Evolutionary conservation across 805 yeast species (phyloP), one percentile per base, ranked within the genome.

Genomic region (Teunomyces stri): DNA sequence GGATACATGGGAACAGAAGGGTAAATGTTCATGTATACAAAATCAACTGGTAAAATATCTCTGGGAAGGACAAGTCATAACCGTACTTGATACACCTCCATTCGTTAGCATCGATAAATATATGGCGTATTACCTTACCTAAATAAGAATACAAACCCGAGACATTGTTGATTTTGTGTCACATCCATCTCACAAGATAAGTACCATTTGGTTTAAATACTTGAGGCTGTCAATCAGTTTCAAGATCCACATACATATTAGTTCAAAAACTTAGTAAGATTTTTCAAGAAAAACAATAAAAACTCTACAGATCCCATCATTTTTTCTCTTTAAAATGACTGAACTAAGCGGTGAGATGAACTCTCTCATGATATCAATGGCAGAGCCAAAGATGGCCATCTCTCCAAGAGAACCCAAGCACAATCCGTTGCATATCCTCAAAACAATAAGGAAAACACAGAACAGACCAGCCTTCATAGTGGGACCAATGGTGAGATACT

Each of bases 401-500:
- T 30, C 50, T 18, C 50, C 53, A 11, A 45, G 66, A 44, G 45
- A 65, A 39, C 64, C 67, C 2, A 47, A 54, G 6, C 60, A 67
- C 46, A 67, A 58, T 45, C 76, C 76, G 4, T 53, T 69, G 28
- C 59, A 60, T 39, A 68, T 72, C 12, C 60, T 72, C 21, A 58
- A 62, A 40, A 57, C 54, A 11, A 56, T 57, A 41, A 57, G 53
- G 35, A 34, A 43, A 7, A 48, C 49, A 10, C 53, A 66, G 10
- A 64, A 65, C 6, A 56, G 72, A 38, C 75, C 76, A 2, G 74
- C 71, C 1, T 65, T 59, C 43, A 59, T 72, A 11, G 76, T 75
- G 3, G 99, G 98, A 0, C 99, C 99, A 4, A 94, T 94, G 99
- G 99, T 94, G 0, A 73, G 99, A 44, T 94, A 94, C 71, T 89